Conservation (phyloP, 352 stramenopile genomes). For the Phytophthora uliginosa region DNA sequence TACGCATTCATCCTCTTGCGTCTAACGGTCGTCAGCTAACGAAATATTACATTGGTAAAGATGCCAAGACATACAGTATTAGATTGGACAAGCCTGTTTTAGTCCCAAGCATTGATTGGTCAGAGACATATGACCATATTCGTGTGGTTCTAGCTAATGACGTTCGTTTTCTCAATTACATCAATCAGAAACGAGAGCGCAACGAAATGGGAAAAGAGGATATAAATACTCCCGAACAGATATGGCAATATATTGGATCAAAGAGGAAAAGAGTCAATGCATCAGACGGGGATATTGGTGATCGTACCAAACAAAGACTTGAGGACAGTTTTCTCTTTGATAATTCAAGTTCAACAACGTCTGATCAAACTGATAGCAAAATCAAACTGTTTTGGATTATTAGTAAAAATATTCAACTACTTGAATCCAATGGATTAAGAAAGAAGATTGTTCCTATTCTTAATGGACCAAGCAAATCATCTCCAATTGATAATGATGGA, state of each 20-base stretch:
- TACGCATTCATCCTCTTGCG: not conserved
- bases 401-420: constrained; percentile 9
- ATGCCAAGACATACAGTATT: constrained; percentile 18
- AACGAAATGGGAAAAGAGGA: not conserved
- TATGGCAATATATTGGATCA: not conserved
- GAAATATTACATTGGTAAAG: constrained; percentile 17
- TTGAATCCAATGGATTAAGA: not conserved
- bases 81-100: constrained; percentile 6
- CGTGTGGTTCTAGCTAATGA: not conserved
- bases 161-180: not conserved
- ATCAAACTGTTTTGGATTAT: constrained; percentile 16
- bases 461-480: constrained; percentile 15
- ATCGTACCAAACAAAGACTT: constrained; percentile 16
- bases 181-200: not conserved
- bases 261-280: not conserved
- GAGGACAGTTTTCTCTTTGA: constrained; percentile 27
- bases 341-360: constrained; percentile 16
- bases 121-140: not conserved
- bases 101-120: constrained; percentile 20
- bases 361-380: constrained; percentile 18
- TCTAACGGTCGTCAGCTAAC: not conserved
- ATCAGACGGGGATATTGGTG: constrained; percentile 1
- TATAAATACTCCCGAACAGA: not conserved
- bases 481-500: constrained; percentile 12
- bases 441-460: constrained; percentile 16